These are phyloP conservation scores for Cymodocea nodosa DNA, from an alignment of 116 monocot genomes.

Conservation along the genomic window DNA sequence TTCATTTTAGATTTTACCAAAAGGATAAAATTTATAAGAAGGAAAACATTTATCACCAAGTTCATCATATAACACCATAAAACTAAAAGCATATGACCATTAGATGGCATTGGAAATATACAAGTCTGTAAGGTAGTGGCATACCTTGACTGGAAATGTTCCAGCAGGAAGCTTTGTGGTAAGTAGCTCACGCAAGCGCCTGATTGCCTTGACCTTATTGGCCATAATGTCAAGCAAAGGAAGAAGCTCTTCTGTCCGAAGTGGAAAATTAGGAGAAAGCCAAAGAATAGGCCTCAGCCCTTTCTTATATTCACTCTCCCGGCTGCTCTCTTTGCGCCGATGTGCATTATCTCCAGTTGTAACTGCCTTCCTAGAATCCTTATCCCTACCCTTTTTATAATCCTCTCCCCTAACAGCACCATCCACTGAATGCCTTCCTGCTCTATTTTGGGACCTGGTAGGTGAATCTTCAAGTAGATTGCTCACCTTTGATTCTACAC, in stretches of 20 bases:
- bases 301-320: slow-evolving; percentile 88
- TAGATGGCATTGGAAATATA: too few relatives aligned
- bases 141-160: slow-evolving; percentile 90
- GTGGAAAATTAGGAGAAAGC: slow-evolving; percentile 74
- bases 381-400: slow-evolving; percentile 19
- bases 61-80: too few relatives aligned
- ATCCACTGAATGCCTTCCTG: slow-evolving; percentile 45
- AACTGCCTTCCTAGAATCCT: slow-evolving; percentile 27
- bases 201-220: slow-evolving; percentile 77
- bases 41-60: too few relatives aligned
- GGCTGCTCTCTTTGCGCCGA: slow-evolving; percentile 30
- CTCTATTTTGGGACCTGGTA: slow-evolving; percentile 16
- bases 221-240: slow-evolving; percentile 92
- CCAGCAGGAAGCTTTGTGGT: slow-evolving; percentile 69
- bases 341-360: slow-evolving; percentile 29
- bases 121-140: background rate
- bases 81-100: too few relatives aligned
- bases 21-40: too few relatives aligned
- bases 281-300: slow-evolving; percentile 81
- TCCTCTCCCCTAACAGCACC: slow-evolving; percentile 16
- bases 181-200: slow-evolving; percentile 60
- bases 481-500: slow-evolving; percentile 49
- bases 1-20: too few relatives aligned
- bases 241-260: slow-evolving; percentile 67
- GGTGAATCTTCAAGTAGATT: slow-evolving; percentile 37